These are phyloP conservation scores for Eucalyptus marginata DNA, from an alignment of 345 rosid genomes.

Conservation along the genomic window DNA sequence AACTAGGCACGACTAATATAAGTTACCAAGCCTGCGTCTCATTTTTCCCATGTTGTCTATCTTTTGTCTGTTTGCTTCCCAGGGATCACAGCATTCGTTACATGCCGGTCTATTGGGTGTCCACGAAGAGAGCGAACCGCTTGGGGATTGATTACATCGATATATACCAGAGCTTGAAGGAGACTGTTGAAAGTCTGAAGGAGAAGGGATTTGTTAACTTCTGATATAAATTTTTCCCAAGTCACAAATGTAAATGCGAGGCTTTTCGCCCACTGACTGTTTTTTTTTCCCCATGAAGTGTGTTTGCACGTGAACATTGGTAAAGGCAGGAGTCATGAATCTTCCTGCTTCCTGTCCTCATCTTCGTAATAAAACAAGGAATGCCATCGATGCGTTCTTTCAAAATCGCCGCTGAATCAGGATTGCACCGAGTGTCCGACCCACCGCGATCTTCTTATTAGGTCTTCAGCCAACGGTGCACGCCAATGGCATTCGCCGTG, in stretches of 20 bases:
- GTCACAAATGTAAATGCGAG: neutral
- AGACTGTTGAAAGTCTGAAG: slow-evolving; percentile 87
- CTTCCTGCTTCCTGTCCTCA: neutral
- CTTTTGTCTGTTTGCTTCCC: neutral
- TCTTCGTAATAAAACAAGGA: neutral
- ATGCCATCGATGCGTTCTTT: neutral
- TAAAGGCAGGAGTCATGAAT: neutral
- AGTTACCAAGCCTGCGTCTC: neutral
- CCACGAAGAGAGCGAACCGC: slow-evolving; percentile 52
- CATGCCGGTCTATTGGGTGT: slow-evolving; percentile 65
- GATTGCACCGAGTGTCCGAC: neutral
- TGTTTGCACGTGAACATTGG: neutral
- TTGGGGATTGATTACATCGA: slow-evolving; percentile 76
- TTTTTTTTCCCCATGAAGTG: neutral
- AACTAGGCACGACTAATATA: neutral
- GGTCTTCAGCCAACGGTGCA: neutral
- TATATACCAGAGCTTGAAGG: slow-evolving; percentile 63
- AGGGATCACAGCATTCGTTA: slow-evolving; percentile 12
- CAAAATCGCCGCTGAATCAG: neutral
- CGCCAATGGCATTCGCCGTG: neutral
- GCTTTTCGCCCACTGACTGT: neutral
- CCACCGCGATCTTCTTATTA: neutral
- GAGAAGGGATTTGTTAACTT: slow-evolving; percentile 62
- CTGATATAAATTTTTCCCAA: neutral
- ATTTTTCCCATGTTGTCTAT: neutral